Base-by-base conservation (phyloP, 495 filamentous ascomycete genomes). In the Aspergillus nanangensis region DNA sequence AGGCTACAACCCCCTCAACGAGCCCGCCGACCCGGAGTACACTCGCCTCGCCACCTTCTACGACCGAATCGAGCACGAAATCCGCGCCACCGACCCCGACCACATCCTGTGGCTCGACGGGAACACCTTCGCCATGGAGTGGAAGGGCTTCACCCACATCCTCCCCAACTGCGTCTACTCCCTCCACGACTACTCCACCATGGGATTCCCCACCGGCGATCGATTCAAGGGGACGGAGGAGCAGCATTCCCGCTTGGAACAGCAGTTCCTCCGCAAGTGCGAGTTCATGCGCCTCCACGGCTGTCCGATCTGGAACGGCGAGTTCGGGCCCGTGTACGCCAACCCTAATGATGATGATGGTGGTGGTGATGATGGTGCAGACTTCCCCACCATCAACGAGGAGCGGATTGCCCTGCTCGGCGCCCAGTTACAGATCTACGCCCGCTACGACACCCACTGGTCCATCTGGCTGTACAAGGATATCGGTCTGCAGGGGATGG, bases 391-490 rank as follows among this genome's bases (percentile, higher is more conserved):
- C 5, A 73, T 74, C 41, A 83, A 84, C 52, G 47, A 68, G 44
- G 56, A 66, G 18, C 63, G 81, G 8, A 80, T 77, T 52, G 61
- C 69, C 11, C 59, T 84, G 2, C 69, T 84, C 7, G 68, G 71
- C 4, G 69, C 76, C 32, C 82, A 84, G 48, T 59, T 83, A 4
- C 53, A 60, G 19, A 78, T 84, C 42, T 83, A 83, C 60, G 68
- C 75, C 22, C 67, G 78, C 44, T 66, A 77, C 37, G 53, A 69
- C 41, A 76, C 82, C 41, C 63, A 66, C 50, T 84, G 80, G 81
- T 74, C 65, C 33, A 84, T 84, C 54, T 84, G 80, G 81, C 57
- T 79, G 0, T 84, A 83, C 61, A 84, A 84, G 41, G 80, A 86
- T 47, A 78, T 84, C 47, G 80, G 79, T 3, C 70, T 76, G 35